Percentiles rank a stretch among this genome's conserved stretches.
These are phyloP conservation scores for Coniochaeta sp. DNA, from an alignment of 2,329 filamentous ascomycete species.

Conservation along the genomic window DNA sequence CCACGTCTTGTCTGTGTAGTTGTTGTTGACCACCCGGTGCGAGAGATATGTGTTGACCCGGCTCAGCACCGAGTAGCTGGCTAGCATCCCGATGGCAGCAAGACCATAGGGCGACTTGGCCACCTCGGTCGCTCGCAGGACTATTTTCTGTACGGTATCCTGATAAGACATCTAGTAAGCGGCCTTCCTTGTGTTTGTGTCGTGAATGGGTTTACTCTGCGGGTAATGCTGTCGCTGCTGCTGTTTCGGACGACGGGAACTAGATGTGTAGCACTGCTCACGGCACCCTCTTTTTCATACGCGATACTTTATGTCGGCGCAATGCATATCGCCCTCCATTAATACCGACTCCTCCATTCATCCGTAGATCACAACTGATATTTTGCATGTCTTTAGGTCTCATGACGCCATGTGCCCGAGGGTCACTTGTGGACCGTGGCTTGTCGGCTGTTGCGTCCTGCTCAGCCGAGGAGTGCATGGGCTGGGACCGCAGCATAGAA, in stretches of 20 bases:
- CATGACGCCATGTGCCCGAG: not conserved
- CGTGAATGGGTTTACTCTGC: not conserved
- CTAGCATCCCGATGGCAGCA: not conserved
- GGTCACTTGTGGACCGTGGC: not conserved
- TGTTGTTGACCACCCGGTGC: slow-evolving; percentile 11
- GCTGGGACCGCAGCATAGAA: not conserved
- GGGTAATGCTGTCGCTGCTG: not conserved
- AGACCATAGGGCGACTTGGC: not conserved
- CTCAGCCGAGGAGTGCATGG: not conserved
- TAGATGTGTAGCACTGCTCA: not conserved
- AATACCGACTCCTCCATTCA: not conserved
- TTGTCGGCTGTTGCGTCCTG: not conserved
- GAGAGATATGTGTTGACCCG: not conserved
- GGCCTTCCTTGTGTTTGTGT: not conserved
- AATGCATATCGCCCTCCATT: not conserved
- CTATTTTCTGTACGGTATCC: not conserved
- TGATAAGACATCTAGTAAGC: not conserved
- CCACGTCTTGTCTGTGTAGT: slow-evolving; percentile 14
- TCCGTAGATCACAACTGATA: not conserved
- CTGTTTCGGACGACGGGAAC: not conserved
- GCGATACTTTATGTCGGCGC: not conserved
- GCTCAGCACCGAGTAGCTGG: not conserved
- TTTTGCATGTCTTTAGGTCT: not conserved
- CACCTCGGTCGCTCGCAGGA: not conserved
- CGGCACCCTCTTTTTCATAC: not conserved